A percentile compares a stretch with the other conserved stretches of the same genome.
phyloP scores from a whole-genome alignment of 2,329 filamentous ascomycete species.

The Xylaria sp. region DNA sequence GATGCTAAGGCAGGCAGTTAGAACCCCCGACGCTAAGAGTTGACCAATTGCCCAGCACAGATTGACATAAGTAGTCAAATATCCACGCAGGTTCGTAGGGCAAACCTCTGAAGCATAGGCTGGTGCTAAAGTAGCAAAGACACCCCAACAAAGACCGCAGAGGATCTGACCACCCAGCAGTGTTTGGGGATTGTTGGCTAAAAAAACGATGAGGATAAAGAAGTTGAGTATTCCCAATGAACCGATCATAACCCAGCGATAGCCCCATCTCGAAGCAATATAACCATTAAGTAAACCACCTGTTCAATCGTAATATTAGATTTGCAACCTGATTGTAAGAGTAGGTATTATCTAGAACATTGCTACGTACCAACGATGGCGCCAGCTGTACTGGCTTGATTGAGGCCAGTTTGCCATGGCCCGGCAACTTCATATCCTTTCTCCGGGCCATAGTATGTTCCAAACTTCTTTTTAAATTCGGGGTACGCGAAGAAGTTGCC shows the following conservation, averaged over 20 bases:
- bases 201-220: constrained; percentile 41
- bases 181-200: constrained; percentile 32
- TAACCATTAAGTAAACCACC: constrained; percentile 41
- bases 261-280: constrained; percentile 38
- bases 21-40: constrained; percentile 48
- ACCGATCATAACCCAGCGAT: constrained; percentile 40
- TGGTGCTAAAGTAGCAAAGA: constrained; percentile 42
- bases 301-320: constrained; percentile 11
- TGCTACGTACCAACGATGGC: constrained; percentile 38
- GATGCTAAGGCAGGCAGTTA: constrained; percentile 45
- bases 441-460: constrained; percentile 32
- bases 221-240: constrained; percentile 38
- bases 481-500: constrained; percentile 42
- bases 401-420: constrained; percentile 40
- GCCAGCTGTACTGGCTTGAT: constrained; percentile 40
- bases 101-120: constrained; percentile 46
- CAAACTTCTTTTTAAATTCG: constrained; percentile 40
- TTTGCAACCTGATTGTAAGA: neutral
- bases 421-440: constrained; percentile 38
- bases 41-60: constrained; percentile 54
- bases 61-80: constrained; percentile 52
- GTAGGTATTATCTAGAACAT: neutral
- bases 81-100: constrained; percentile 42
- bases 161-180: constrained; percentile 40
- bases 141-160: constrained; percentile 42